Evolutionary conservation across 78 protist species (phyloP).

Genomic region (slime mould (Dictyostelium discoideum)): DNA sequence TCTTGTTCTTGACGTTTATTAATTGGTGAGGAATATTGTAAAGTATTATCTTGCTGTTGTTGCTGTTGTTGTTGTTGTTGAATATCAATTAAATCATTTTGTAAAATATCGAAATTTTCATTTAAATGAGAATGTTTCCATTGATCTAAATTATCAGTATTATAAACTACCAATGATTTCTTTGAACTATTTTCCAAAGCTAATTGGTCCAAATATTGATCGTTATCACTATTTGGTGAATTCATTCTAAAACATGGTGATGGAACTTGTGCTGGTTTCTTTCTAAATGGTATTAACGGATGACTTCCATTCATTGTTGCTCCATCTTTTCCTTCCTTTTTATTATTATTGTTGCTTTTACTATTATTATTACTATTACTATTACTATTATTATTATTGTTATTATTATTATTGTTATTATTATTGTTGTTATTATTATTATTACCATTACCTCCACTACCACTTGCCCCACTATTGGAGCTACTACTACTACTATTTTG

Average conservation of each 20-base stretch:
- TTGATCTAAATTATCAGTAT: conserved; percentile 15
- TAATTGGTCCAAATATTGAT: background rate
- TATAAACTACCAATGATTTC: background rate
- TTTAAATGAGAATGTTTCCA: background rate
- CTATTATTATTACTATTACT: background rate
- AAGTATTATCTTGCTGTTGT: too few relatives aligned
- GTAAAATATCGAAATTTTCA: background rate
- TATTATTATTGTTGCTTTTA: background rate
- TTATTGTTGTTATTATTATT: background rate
- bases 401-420: background rate
- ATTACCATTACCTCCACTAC: background rate
- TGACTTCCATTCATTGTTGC: background rate
- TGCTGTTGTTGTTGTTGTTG: too few relatives aligned
- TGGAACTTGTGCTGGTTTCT: conserved; percentile 20
- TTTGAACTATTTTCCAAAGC: background rate
- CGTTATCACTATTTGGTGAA: background rate
- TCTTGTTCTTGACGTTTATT: background rate
- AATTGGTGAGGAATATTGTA: background rate
- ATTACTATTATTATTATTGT: background rate
- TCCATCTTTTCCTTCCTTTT: background rate
- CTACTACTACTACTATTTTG: background rate
- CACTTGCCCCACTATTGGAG: background rate
- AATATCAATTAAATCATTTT: background rate
- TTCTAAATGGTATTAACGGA: conserved; percentile 14
- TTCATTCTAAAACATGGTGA: conserved; percentile 14